Percentiles rank a stretch among this genome's conserved stretches.
Conservation (phyloP, 768 basidiomycete genomes). For the Trametopsis cervina region DNA sequence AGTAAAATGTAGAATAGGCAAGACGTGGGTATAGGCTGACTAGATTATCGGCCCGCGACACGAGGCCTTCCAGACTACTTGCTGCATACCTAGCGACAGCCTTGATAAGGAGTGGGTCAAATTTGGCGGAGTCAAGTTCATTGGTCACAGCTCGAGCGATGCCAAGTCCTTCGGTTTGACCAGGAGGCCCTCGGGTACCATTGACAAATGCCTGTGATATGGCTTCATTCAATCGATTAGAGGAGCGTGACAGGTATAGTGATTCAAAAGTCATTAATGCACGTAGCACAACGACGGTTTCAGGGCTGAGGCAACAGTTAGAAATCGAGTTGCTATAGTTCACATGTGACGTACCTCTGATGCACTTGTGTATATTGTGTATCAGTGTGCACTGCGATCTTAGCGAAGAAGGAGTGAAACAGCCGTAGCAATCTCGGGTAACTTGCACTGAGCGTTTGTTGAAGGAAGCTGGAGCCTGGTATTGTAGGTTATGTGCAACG, state of each 20-base stretch:
- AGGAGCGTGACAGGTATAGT: conserved; percentile 81
- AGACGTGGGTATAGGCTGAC: conserved; percentile 36
- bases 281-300: conserved; percentile 83
- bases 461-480: conserved; percentile 80
- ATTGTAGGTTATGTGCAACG: not conserved
- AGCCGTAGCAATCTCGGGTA: conserved; percentile 86
- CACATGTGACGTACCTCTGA: conserved; percentile 58
- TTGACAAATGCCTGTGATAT: conserved; percentile 73
- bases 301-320: conserved; percentile 53
- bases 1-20: not conserved
- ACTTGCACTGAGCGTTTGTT: conserved; percentile 79
- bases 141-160: conserved; percentile 77
- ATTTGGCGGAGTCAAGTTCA: conserved; percentile 87
- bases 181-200: conserved; percentile 64
- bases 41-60: conserved; percentile 57
- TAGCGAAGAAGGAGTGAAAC: conserved; percentile 96
- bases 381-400: conserved; percentile 93
- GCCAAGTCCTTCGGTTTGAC: conserved; percentile 66
- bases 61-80: conserved; percentile 61
- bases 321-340: not conserved
- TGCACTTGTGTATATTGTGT: conserved; percentile 79
- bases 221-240: conserved; percentile 77
- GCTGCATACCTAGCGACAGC: conserved; percentile 71
- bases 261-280: conserved; percentile 80
- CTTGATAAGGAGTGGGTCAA: conserved; percentile 83